A percentile compares a stretch with the other conserved stretches of the same genome.
phyloP scores from a whole-genome alignment of 805 yeast genomes.

The Yarrowia osloensis region DNA sequence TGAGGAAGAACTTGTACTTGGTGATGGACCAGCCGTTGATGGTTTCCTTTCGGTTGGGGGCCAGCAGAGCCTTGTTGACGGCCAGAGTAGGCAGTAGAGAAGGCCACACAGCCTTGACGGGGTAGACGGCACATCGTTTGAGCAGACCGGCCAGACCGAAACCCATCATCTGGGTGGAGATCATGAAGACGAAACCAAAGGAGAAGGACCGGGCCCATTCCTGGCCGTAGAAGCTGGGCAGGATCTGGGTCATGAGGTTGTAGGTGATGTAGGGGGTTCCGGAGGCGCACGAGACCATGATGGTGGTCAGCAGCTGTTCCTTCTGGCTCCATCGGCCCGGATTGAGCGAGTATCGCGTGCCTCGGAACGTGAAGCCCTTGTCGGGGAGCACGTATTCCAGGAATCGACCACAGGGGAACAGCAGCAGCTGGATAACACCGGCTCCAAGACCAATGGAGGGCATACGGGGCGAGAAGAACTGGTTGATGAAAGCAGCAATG shows the following conservation, averaged over 20 bases:
- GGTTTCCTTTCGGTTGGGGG: slow-evolving; percentile 46
- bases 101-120: slow-evolving; percentile 58
- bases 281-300: slow-evolving; percentile 39
- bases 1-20: slow-evolving; percentile 52
- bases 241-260: slow-evolving; percentile 38
- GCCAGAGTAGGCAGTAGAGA: slow-evolving; percentile 52
- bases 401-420: slow-evolving; percentile 59
- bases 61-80: slow-evolving; percentile 51
- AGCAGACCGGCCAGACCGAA: slow-evolving; percentile 67
- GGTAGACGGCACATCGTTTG: slow-evolving; percentile 59
- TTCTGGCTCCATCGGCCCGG: slow-evolving; percentile 68
- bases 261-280: slow-evolving; percentile 37
- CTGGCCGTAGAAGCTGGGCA: slow-evolving; percentile 39
- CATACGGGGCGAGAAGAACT: slow-evolving; percentile 57
- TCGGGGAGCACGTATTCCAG: slow-evolving; percentile 50
- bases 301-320: slow-evolving; percentile 66
- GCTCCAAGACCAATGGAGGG: slow-evolving; percentile 51
- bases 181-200: slow-evolving; percentile 54
- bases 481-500: slow-evolving; percentile 57
- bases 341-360: slow-evolving; percentile 50
- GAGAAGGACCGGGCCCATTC: slow-evolving; percentile 46
- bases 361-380: slow-evolving; percentile 46
- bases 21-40: slow-evolving; percentile 63
- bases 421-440: slow-evolving; percentile 47
- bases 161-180: slow-evolving; percentile 64